Evolutionary conservation across 2,329 filamentous ascomycete genomes (phyloP), one percentile per base, ranked within the genome.

Genomic region (Sordariomycetes sp.): DNA sequence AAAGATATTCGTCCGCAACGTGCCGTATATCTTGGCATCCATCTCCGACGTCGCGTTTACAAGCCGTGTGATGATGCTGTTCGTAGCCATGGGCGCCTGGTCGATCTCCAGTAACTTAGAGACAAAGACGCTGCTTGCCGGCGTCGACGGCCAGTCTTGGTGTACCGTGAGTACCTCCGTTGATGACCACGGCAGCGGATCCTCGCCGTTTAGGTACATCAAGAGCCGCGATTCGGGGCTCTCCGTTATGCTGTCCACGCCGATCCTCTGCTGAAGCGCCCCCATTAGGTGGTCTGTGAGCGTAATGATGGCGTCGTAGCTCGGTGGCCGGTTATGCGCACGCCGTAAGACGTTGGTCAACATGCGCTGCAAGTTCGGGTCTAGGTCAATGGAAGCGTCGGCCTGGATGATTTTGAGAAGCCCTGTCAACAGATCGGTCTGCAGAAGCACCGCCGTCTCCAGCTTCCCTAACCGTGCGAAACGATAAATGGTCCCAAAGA

Each of bases 401-500:
- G 84, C 77, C 62, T 75, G 75, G 59, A 89, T 72, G 36, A 87
- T 78, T 61, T 79, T 74, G 34, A 88, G 60, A 32, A 81, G 74
- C 61, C 75, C 82, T 48, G 72, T 65, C 22, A 91, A 71, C 62
- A 83, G 87, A 25, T 80, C 77, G 35, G 76, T 72, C 12, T 82
- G 77, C 25, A 91, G 72, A 25, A 90, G 72, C 6, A 78, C 65
- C 1, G 74, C 72, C 22, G 79, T 74, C 66, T 89, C 84, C 5
- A 74, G 67, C 2, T 73, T 69, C 1, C 86, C 86, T 57, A 89
- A 69, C 52, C 72, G 74, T 15, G 82, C 81, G 65, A 91, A 85
- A n/a, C 73, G 73, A n/a, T 79, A 65, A 60, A 91, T 74, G n/a
- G 87, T 76, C 13, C 79, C 78, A 65, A 92, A 92, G 59, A 86